These are phyloP conservation scores for Inonotus obliquus DNA, from an alignment of 1,284 basidiomycete genomes.

Conservation along the genomic window DNA sequence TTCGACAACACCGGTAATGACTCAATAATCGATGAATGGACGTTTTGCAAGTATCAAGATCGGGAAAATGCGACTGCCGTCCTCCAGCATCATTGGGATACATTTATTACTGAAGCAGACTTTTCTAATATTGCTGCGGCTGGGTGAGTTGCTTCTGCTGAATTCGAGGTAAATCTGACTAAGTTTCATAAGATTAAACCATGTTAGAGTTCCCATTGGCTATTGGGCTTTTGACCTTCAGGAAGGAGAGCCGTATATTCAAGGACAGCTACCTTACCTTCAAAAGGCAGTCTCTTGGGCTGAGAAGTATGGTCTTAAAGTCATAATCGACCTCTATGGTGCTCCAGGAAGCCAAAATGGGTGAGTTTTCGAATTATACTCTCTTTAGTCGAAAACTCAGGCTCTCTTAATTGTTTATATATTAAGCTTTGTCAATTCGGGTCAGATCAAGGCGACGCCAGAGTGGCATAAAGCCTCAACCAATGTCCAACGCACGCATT, in stretches of 20 bases:
- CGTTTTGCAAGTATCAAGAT: conserved; percentile 66
- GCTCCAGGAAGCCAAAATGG: conserved; percentile 83
- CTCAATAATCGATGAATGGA: conserved; percentile 80
- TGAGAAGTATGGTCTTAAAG: conserved; percentile 65
- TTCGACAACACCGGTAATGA: conserved; percentile 71
- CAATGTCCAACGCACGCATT: conserved; percentile 68
- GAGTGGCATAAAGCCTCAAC: conserved; percentile 66
- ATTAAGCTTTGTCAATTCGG: conserved; percentile 79
- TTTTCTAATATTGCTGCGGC: conserved; percentile 69
- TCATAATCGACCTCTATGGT: conserved; percentile 82
- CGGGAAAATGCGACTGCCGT: conserved; percentile 39
- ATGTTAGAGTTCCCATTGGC: conserved; percentile 84
- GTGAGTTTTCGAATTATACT: conserved; percentile 32
- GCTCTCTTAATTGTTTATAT: neutral
- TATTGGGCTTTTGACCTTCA: conserved; percentile 90
- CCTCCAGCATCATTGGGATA: conserved; percentile 72
- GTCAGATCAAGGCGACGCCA: conserved; percentile 58
- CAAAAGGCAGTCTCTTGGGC: conserved; percentile 78
- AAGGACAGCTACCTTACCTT: conserved; percentile 78
- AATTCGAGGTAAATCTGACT: neutral
- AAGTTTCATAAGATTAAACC: conserved; percentile 54
- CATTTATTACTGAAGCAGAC: conserved; percentile 78
- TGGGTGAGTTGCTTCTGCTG: conserved; percentile 49
- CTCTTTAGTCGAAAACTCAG: conserved; percentile 34
- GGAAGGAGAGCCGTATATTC: conserved; percentile 81